A percentile compares a stretch with the other conserved stretches of the same genome.
phyloP scores from a whole-genome alignment of 805 yeast species.

The Candida ascalaphidarum region DNA sequence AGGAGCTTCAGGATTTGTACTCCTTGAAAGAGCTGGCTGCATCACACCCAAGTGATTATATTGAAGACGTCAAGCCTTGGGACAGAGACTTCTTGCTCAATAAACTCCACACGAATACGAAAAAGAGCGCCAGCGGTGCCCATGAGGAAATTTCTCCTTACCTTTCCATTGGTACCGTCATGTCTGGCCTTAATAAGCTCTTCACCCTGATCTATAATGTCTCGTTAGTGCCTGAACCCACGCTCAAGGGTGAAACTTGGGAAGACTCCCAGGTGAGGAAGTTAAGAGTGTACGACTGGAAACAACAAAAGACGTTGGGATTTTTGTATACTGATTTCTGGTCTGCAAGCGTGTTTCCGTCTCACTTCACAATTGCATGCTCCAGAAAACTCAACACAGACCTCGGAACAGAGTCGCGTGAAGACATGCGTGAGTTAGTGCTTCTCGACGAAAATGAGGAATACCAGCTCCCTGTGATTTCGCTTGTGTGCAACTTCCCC shows the following conservation, averaged over 20 bases:
- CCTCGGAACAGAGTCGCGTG: slow-evolving; percentile 19
- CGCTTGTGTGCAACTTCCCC: slow-evolving; percentile 77
- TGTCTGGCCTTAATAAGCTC: slow-evolving; percentile 71
- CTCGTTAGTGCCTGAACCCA: slow-evolving; percentile 55
- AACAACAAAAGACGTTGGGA: slow-evolving; percentile 53
- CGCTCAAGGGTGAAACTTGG: slow-evolving; percentile 79
- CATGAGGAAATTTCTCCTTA: slow-evolving; percentile 51
- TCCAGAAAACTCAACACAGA: slow-evolving; percentile 63
- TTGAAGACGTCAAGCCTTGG: slow-evolving; percentile 69
- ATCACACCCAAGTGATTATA: too few species aligned
- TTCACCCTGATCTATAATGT: slow-evolving; percentile 72
- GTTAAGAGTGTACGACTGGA: slow-evolving; percentile 58
- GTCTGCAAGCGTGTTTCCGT: slow-evolving; percentile 74
- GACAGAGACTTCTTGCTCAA: slow-evolving; percentile 63
- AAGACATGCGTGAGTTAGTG: slow-evolving; percentile 14
- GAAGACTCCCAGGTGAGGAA: slow-evolving; percentile 68
- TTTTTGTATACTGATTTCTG: slow-evolving; percentile 83
- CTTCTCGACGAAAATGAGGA: slow-evolving; percentile 37
- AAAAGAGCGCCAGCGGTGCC: slow-evolving; percentile 11
- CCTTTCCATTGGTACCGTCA: slow-evolving; percentile 78
- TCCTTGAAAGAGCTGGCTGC: slow-evolving; percentile 20
- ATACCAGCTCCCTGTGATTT: slow-evolving; percentile 83
- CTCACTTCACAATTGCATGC: slow-evolving; percentile 93
- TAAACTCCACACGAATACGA: slow-evolving; percentile 9
- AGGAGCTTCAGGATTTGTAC: slow-evolving; percentile 49